Evolutionary conservation across 352 stramenopile genomes (phyloP).

Genomic region (Phytopythium sindhum): DNA sequence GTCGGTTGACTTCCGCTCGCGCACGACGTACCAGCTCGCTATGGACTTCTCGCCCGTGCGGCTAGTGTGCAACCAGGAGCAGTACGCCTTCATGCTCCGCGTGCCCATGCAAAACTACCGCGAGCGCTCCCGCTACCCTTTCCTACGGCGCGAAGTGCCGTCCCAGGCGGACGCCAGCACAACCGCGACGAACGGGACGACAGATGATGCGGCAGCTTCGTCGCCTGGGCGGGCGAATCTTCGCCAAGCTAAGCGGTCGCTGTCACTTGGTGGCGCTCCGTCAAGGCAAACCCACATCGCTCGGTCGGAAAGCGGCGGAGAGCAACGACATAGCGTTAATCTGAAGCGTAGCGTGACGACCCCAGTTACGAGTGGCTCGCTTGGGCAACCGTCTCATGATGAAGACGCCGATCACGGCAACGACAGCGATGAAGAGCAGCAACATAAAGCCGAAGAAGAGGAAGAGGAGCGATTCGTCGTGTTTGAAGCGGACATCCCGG

Average conservation of each 20-base stretch:
- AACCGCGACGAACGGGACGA: neutral
- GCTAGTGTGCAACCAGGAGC: constrained; percentile 80
- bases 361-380: neutral
- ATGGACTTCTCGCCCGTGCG: constrained; percentile 57
- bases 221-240: neutral
- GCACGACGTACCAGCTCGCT: constrained; percentile 49
- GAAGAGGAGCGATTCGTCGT: constrained; percentile 56
- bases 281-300: no score
- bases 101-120: constrained; percentile 74
- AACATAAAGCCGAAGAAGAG: constrained; percentile 24
- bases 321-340: neutral
- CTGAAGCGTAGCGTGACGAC: constrained; percentile 4
- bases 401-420: neutral
- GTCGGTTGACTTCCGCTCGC: constrained; percentile 56
- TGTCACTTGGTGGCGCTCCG: neutral
- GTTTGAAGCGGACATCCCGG: constrained; percentile 54
- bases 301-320: constrained; percentile 7
- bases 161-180: neutral
- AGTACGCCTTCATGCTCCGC: constrained; percentile 75
- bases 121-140: constrained; percentile 56
- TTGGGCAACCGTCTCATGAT: neutral
- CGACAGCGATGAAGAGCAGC: constrained; percentile 21
- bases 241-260: neutral
- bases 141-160: constrained; percentile 12
- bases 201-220: neutral